A percentile compares a stretch with the other conserved stretches of the same genome.
Evolutionary conservation across 1,139 yeast species (phyloP).

Genomic region (Pichia sp.): DNA sequence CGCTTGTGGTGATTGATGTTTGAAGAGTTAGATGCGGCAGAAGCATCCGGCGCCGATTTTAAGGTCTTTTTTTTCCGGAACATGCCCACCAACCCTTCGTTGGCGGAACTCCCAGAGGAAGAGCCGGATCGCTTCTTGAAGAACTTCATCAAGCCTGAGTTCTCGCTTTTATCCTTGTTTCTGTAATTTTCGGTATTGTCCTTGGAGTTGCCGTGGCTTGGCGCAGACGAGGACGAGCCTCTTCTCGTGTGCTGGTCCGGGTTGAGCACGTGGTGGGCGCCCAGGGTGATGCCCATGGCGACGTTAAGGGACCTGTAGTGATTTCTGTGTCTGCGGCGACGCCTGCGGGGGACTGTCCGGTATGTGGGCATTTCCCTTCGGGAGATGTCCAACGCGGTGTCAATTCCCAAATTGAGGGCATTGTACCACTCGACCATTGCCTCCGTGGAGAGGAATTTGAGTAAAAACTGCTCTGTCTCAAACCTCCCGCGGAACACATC

Average conservation of each 20-base stretch:
- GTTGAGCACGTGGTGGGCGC: background rate
- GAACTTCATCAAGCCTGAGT: background rate
- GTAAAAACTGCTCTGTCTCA: slow-evolving; percentile 63
- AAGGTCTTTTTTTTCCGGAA: background rate
- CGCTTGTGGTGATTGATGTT: background rate
- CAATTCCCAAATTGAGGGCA: slow-evolving; percentile 56
- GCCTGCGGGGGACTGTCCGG: slow-evolving; percentile 69
- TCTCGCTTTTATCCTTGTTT: background rate
- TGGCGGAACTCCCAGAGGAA: background rate
- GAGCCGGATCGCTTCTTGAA: background rate
- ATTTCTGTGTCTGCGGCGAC: slow-evolving; percentile 36
- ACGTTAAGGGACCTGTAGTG: background rate
- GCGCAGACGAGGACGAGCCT: background rate
- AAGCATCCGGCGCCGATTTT: background rate
- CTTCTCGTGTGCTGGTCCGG: background rate
- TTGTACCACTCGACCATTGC: slow-evolving; percentile 65
- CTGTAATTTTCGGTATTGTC: background rate
- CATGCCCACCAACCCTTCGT: background rate
- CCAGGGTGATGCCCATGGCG: slow-evolving; percentile 3
- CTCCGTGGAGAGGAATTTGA: slow-evolving; percentile 51
- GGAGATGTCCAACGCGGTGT: slow-evolving; percentile 57
- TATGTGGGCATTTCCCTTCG: slow-evolving; percentile 61
- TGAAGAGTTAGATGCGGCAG: background rate
- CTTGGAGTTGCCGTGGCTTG: background rate
- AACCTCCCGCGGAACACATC: slow-evolving; percentile 58